Percentiles rank a stretch among this genome's conserved stretches.
phyloP scores from a whole-genome alignment of 2,329 filamentous ascomycete genomes.

The Colletotrichum graminicola region DNA sequence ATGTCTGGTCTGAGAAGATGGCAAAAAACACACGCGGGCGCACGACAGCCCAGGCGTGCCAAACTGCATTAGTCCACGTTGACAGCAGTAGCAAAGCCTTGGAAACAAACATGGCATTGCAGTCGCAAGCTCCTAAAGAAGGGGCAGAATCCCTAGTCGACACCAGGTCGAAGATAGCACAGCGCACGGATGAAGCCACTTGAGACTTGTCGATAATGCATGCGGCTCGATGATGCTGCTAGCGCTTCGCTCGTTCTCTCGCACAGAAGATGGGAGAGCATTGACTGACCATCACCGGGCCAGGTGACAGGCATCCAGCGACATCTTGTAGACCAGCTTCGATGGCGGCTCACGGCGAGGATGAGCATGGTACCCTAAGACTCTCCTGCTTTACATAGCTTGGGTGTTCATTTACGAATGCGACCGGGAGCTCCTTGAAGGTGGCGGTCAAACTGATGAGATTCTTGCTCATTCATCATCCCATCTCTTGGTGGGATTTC shows the following conservation, averaged over 20 bases:
- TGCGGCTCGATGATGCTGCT: slow-evolving; percentile 11
- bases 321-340: slow-evolving; percentile 1
- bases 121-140: slow-evolving; percentile 6
- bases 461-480: not conserved
- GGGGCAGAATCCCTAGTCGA: not conserved
- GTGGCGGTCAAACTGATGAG: not conserved
- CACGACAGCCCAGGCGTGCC: slow-evolving; percentile 11
- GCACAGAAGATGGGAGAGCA: slow-evolving; percentile 27
- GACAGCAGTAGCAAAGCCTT: not conserved
- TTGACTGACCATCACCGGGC: slow-evolving; percentile 9
- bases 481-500: slow-evolving; percentile 21
- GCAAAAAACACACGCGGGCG: slow-evolving; percentile 15
- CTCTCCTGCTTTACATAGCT: slow-evolving; percentile 23
- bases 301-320: slow-evolving; percentile 17
- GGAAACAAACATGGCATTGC: not conserved
- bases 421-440: not conserved
- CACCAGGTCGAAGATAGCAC: not conserved
- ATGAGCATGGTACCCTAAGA: not conserved
- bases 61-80: not conserved
- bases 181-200: slow-evolving; percentile 11
- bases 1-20: slow-evolving; percentile 1
- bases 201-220: slow-evolving; percentile 15
- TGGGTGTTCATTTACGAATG: not conserved
- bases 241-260: slow-evolving; percentile 18
- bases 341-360: not conserved